Base-by-base conservation (phyloP, 2,329 filamentous ascomycete genomes). In the Dactylellina leptospora region DNA sequence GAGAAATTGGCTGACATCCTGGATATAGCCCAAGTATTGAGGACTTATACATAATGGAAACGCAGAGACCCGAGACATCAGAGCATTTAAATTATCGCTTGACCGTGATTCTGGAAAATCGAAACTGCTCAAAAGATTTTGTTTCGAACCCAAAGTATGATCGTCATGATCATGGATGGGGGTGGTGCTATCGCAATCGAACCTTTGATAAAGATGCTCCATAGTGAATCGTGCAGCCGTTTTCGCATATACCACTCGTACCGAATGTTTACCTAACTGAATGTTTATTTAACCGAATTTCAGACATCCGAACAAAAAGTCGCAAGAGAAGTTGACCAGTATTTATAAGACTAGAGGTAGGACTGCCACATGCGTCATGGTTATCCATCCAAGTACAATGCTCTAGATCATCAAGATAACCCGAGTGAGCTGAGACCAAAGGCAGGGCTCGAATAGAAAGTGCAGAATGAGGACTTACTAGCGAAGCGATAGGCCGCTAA, bases 21-120 rank as follows among this genome's bases (percentile, higher is more conserved):
- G 51, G 20, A 81, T 33, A 44, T 79, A 78, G 11, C 74, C 30
- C 16, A 79, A 74, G 8, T 81, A 80, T 16, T 78, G 51, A 0
- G 74, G 47, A 2, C 75, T 72, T 4, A 80, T 71, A 10, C 81
- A 78, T 1, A 82, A 77, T 0, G 81, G 81, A 4, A 47, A 36
- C 1, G 61, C 68, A 22, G 28, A 53, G 1, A 36, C n/a, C 22
- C 36, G 63, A 3, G 13, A 2, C 2, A 47, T 18, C 16, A 72
- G 28, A 20, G 4, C 36, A 8, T 22, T 1, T 78, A 76, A 10
- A 77, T 78, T 8, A 68, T 76, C 3, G 74, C 48, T 0, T 60
- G 58, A 47, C 79, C 9, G 77, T 78, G 2, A 64, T 75, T 20
- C 77, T 42, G 8, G 74, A 76, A 80, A 80, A 80, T 4, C 42